Conservation (phyloP, 2,329 filamentous ascomycete genomes). For the Biscogniauxia sp. region DNA sequence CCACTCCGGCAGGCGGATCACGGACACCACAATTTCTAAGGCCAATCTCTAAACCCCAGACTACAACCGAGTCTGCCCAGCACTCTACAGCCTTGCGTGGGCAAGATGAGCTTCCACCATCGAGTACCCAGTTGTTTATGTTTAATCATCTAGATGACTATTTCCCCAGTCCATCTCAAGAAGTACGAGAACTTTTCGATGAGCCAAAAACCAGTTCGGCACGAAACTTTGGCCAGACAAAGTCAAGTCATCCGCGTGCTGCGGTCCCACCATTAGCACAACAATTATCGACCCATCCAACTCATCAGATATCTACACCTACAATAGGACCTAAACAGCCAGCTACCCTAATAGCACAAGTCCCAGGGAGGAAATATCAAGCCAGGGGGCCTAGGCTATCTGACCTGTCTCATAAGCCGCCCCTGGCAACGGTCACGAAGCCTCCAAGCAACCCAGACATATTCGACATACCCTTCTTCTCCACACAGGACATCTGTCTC, state of each 20-base stretch:
- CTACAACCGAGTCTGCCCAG: not conserved
- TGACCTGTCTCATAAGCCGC: not conserved
- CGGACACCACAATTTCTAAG: slow-evolving; percentile 21
- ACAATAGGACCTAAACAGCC: too few relatives aligned
- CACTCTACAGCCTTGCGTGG: slow-evolving; percentile 1
- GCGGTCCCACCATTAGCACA: too few relatives aligned
- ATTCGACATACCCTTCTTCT: slow-evolving; percentile 36
- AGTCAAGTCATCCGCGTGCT: too few relatives aligned
- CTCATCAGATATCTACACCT: too few relatives aligned
- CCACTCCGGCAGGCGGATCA: slow-evolving; percentile 3
- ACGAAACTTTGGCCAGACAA: too few relatives aligned
- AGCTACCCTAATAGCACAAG: too few relatives aligned
- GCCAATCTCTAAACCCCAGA: slow-evolving; percentile 10
- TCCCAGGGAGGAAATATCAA: too few relatives aligned
- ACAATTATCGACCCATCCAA: too few relatives aligned
- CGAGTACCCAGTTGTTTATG: slow-evolving; percentile 54
- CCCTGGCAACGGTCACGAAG: not conserved
- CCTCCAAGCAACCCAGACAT: slow-evolving; percentile 4
- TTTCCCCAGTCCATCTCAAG: slow-evolving; percentile 56
- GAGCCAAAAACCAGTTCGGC: slow-evolving; percentile 23
- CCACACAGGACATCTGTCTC: slow-evolving; percentile 45
- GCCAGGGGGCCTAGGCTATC: too few relatives aligned
- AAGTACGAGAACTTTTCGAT: slow-evolving; percentile 49
- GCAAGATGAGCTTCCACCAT: slow-evolving; percentile 27
- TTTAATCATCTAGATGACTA: slow-evolving; percentile 49